Base-by-base conservation (phyloP, 176 grass and related monocot species). In the Avena atlantica region DNA sequence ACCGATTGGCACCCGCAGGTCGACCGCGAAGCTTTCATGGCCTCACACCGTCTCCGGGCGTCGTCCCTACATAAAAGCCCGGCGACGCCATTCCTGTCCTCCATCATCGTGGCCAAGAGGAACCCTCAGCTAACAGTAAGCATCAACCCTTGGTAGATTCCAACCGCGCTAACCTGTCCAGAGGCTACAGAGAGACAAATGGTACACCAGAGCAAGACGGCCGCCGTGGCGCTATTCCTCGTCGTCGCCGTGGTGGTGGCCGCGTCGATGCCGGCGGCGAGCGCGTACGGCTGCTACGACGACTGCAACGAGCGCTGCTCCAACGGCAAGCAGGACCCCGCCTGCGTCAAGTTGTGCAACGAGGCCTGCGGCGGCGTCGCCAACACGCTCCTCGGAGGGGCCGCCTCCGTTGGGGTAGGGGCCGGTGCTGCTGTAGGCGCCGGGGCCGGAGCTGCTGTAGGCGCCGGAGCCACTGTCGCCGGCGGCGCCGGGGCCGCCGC, bases 261-360 rank as follows among this genome's bases (percentile, higher is more conserved):
- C 4, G 58, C 68, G 66, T 89, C 60, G 7, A 19, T 93, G 56
- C 78, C 88, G 1, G 44, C 82, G 1, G 81, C 74, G 2, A 76
- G 10, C 45, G 87, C 87, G 20, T 86, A 79, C 24, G 85, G 85
- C 17, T 92, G 89, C 89, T 93, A 83, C 76, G 85, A 91, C 31
- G 89, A 91, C 52, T 93, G 91, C 87, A 86, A 89, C 82, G 23
- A 73, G 57, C 79, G 87, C 31, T 93, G 94, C 85, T 70, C 89
- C 76, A 96, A 93, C 60, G 85, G 91, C 47, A 84, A 91, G 60
- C 16, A 70, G 0, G 87, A 91, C 66, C 9, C 45, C 40, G 75
- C 60, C 15, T 96, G 94, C 57, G 83, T 57, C 31, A 70, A 8
- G 36, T 92, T 96, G 87, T 96, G 94, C 87, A 66, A 45, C 40